Conservation (phyloP, 2,329 filamentous ascomycete species). For the Colletotrichum costaricense region DNA sequence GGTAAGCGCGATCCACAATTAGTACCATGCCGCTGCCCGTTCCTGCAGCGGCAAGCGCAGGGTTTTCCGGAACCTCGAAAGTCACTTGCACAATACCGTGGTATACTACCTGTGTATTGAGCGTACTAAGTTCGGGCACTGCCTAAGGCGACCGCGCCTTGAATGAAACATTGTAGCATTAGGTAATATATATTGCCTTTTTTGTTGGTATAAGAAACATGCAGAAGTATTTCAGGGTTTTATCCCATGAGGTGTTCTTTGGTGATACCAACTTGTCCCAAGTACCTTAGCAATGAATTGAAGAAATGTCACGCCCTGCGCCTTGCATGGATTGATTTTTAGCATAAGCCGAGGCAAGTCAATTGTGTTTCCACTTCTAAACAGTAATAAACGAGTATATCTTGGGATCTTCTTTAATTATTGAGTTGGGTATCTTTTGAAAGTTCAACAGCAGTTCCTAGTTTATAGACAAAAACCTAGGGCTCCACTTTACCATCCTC, state of each 20-base stretch:
- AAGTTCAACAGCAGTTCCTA: not conserved
- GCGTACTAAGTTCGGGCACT: not conserved
- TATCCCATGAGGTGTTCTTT: not conserved
- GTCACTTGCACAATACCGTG: not conserved
- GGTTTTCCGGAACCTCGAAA: not conserved
- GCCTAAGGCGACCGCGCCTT: not conserved
- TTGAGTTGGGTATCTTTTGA: constrained; percentile 18
- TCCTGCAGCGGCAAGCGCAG: not conserved
- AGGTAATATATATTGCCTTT: not conserved
- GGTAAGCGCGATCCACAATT: not conserved
- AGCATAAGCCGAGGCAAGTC: no score
- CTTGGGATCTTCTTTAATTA: not conserved
- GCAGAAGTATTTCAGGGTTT: not conserved
- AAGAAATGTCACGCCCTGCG: no score
- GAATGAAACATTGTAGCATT: not conserved
- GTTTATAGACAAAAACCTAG: not conserved
- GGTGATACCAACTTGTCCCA: not conserved
- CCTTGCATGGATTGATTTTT: no score
- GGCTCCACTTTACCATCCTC: constrained; percentile 37
- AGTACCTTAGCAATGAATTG: not conserved
- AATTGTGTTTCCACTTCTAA: not conserved
- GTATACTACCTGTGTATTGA: no score
- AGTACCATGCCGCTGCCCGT: not conserved
- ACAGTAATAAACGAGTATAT: not conserved
- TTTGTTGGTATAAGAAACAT: not conserved